Evolutionary conservation across 2,329 filamentous ascomycete species (phyloP).

Genomic region (Neopestalotiopsis clavispora): DNA sequence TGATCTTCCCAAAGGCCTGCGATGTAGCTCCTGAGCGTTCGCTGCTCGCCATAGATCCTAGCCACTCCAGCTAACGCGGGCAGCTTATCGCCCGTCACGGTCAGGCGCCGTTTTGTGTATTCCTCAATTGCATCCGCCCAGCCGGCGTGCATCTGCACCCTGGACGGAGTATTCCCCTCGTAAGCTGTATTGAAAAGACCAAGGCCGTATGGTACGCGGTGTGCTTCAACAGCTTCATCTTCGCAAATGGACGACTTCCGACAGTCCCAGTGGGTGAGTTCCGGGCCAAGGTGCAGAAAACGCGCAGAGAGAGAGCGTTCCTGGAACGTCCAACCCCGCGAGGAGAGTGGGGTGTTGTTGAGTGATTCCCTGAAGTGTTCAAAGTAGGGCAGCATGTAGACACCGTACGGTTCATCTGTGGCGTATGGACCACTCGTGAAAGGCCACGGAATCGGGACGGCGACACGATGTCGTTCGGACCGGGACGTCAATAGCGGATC

Average conservation of each 20-base stretch:
- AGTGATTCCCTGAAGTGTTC: not conserved
- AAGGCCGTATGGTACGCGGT: not conserved
- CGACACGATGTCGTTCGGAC: not conserved
- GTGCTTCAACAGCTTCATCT: not conserved
- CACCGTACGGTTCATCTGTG: not conserved
- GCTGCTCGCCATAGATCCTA: not conserved
- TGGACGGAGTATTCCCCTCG: not conserved
- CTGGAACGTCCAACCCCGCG: not conserved
- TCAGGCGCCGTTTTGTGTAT: not conserved
- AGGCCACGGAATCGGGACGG: not conserved
- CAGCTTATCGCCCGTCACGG: not conserved
- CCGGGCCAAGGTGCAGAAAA: not conserved
- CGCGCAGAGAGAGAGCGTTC: not conserved
- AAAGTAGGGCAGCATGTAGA: not conserved
- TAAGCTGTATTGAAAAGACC: not conserved
- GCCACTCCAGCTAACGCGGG: not conserved
- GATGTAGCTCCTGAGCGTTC: not conserved
- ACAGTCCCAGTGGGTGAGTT: slow-evolving; percentile 1
- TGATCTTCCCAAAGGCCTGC: not conserved
- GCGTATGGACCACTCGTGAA: not conserved
- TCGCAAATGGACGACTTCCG: not conserved
- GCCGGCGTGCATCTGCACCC: not conserved
- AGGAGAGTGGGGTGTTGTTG: not conserved
- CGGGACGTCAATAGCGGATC: not conserved
- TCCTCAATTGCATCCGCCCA: not conserved